Base-by-base conservation (phyloP, 177 flowering plant species). In the Vitis hybrid region DNA sequence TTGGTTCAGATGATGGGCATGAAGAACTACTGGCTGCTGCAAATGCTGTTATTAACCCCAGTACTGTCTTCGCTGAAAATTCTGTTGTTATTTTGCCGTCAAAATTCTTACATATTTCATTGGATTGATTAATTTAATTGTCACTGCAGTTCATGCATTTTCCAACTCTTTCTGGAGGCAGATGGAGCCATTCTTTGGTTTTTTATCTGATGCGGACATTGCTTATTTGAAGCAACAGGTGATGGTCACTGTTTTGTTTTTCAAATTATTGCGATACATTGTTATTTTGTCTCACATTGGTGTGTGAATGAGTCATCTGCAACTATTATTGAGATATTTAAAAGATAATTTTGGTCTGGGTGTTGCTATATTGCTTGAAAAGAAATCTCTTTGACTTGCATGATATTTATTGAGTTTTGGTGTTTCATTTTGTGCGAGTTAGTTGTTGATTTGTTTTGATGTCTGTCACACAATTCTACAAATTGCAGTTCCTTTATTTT, bases 11-110 rank as follows among this genome's bases (percentile, higher is more conserved):
- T 70, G 87, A 89, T 88, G 93, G 87, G 17, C 88, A 85, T 71
- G 92, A 84, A 78, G 97, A 92, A 78, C 86, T 94, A 32, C 26
- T 85, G 79, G 93, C 91, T 79, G 97, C 96, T 75, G 96, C 87
- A 68, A 89, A 82, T 54, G 88, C 88, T 70, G 93, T 84, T 78
- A 74, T 82, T 51, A 83, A 82, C 78, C 72, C 88, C 66, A 73
- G 97, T 90, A 82, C 11, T 26, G 15, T 19, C 68, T 68, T 72
- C 19, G 6, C 60, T 68, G 32, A 23, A 50, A 10, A 39, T 60
- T 34, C 8, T 65, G 17, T 55, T 39, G 14, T 65, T 11, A 17
- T 45, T 59, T 19, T 21, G 5, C 55, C 54, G 18, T 51, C 32
- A 30, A 48, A 48, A 52, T n/a, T 18, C 19, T 48, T 72, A 9